Conservation (phyloP, 2,329 filamentous ascomycete genomes). For the Coniella vitis region DNA sequence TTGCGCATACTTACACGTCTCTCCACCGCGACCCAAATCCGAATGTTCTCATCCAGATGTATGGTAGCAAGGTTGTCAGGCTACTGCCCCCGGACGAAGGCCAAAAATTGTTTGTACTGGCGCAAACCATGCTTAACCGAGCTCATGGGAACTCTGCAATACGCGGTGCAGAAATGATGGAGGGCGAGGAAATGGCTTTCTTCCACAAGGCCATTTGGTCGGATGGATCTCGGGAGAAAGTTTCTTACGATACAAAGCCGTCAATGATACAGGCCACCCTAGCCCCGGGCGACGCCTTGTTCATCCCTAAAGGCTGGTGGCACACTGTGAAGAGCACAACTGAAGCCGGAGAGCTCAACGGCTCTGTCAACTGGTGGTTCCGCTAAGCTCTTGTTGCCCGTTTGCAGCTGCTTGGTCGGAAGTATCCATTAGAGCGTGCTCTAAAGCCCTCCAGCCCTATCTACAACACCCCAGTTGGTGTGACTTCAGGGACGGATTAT, state of each 20-base stretch:
- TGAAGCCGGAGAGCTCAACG: slow-evolving; percentile 28
- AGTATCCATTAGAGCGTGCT: not conserved
- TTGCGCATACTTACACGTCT: slow-evolving; percentile 81
- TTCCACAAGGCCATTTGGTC: slow-evolving; percentile 69
- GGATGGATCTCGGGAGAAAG: slow-evolving; percentile 15
- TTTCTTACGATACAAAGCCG: slow-evolving; percentile 17
- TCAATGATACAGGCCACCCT: slow-evolving; percentile 47
- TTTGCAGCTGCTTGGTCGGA: not conserved
- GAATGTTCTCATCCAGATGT: slow-evolving; percentile 83
- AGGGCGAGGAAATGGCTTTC: slow-evolving; percentile 59
- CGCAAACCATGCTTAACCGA: slow-evolving; percentile 34
- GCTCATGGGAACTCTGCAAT: slow-evolving; percentile 41
- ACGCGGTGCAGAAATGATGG: slow-evolving; percentile 86
- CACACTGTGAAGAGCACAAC: slow-evolving; percentile 68
- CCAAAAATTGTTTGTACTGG: slow-evolving; percentile 51
- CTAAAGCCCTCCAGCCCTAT: no score
- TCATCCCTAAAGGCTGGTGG: slow-evolving; percentile 82
- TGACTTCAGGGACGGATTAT: no score
- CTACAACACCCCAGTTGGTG: no score
- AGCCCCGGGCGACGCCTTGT: slow-evolving; percentile 61
- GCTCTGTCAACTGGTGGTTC: slow-evolving; percentile 72
- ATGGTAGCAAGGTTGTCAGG: slow-evolving; percentile 65
- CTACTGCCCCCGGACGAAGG: slow-evolving; percentile 62
- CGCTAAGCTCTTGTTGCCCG: slow-evolving; percentile 36
- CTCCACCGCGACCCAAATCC: slow-evolving; percentile 91